A percentile compares a stretch with the other conserved stretches of the same genome.
Conservation (phyloP, 441 rosid species). For the Croton setiger region DNA sequence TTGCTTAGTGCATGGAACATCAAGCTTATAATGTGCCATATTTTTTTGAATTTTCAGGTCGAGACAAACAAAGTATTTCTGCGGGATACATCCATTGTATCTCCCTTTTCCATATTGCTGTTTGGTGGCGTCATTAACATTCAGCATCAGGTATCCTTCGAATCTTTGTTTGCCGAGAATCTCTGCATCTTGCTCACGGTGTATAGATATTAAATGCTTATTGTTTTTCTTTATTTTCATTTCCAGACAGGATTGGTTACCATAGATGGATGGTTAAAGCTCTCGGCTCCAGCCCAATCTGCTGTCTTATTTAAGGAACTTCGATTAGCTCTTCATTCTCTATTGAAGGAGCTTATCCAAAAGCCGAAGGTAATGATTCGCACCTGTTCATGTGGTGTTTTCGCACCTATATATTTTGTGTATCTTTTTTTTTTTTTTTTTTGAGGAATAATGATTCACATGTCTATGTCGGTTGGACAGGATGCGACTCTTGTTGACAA, state of each 20-base stretch:
- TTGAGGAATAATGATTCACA: too few relatives aligned
- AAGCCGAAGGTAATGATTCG: constrained; percentile 58
- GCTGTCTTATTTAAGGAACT: constrained; percentile 92
- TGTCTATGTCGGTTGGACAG: constrained; percentile 28
- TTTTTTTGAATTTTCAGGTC: constrained; percentile 45
- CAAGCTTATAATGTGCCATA: background rate
- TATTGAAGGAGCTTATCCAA: constrained; percentile 62
- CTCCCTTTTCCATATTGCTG: constrained; percentile 80
- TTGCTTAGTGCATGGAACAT: background rate
- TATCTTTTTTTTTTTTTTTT: constrained; percentile 2
- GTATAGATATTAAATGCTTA: background rate
- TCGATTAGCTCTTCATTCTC: constrained; percentile 66
- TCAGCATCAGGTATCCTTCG: constrained; percentile 76
- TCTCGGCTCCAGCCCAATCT: constrained; percentile 86
- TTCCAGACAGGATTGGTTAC: constrained; percentile 65
- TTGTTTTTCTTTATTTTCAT: background rate
- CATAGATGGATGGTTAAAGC: constrained; percentile 83
- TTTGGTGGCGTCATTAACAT: constrained; percentile 85
- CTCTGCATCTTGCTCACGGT: background rate
- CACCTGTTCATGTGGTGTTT: background rate
- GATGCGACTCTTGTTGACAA: constrained; percentile 50
- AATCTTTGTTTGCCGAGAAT: constrained; percentile 5
- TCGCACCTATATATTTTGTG: background rate
- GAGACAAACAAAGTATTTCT: constrained; percentile 81
- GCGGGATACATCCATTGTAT: constrained; percentile 77